Base-by-base conservation (phyloP, 2,329 filamentous ascomycete species). In the Cercospora citrullina region DNA sequence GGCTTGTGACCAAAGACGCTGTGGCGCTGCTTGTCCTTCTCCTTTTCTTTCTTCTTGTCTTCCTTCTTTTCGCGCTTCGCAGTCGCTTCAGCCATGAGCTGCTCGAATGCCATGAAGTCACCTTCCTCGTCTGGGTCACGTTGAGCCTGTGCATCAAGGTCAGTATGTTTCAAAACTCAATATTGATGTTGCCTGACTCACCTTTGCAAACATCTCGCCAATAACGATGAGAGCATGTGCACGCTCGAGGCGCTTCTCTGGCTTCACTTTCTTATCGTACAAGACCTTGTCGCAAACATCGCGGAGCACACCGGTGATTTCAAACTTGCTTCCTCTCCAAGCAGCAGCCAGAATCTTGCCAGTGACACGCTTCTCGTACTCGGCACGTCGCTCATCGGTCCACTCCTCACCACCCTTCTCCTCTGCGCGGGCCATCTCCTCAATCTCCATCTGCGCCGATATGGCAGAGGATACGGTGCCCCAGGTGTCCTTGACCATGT, bases 81-180 rank as follows among this genome's bases (percentile, higher is more conserved):
- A 66, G 94, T 93, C 4, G 94, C 94, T 79, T 99, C 95, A 61
- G 95, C 94, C 80, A 99, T 96, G 65, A 99, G 89, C 81, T 98
- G 93, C 80, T 99, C 95, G 74, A 99, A 99, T 16, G 94, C 94
- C 88, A 99, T 96, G 81, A 96, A 98, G 76, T 98, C 95, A 72
- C 95, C 94, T 81, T 99, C 95, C 83, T 99, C 95, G 72, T 99
- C 95, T 51, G 94, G 91, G 64, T 94, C 91, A 70, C 95, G 90
- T 79, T 91, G 87, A 48, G 94, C 92, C 94, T 97, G 73, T 23
- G 65, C 28, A 26, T 33, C 45, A 21, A 2, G 8, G 23, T 63
- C 30, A 55, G 60, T 31, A 53, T 18, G 21, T 30, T 28, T 28
- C 6, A 48, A 1, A 1, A 21, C 0, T 23, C 18, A 42, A 2